Conservation (phyloP, 2,329 filamentous ascomycete species). For the Aspergillus ruber region DNA sequence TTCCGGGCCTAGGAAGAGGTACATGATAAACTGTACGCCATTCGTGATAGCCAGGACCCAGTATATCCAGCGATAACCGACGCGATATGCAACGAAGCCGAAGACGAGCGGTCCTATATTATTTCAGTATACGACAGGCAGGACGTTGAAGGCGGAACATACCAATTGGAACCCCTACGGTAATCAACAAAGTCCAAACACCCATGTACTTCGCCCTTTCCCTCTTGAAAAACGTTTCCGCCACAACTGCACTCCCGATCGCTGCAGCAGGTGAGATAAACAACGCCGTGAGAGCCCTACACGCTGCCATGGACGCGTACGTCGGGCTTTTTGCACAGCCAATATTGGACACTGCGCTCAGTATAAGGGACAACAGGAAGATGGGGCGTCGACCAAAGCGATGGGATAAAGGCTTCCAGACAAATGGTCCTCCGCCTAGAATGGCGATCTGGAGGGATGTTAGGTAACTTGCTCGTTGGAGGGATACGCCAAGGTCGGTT, state of each 20-base stretch:
- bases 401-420: constrained; percentile 1
- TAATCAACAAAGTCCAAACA: constrained; percentile 50
- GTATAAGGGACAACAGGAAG: constrained; percentile 1
- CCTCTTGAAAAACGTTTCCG: constrained; percentile 52
- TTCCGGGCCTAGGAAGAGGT: constrained; percentile 51
- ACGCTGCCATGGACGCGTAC: constrained; percentile 46
- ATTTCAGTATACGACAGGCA: not conserved
- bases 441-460: constrained; percentile 52
- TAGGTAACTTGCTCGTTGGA: constrained; percentile 49
- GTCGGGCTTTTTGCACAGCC: constrained; percentile 47
- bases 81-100: constrained; percentile 45
- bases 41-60: constrained; percentile 56
- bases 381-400: constrained; percentile 2
- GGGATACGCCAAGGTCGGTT: constrained; percentile 42
- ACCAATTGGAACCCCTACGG: constrained; percentile 40
- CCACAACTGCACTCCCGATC: constrained; percentile 53
- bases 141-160: not conserved
- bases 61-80: constrained; percentile 54
- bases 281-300: constrained; percentile 48
- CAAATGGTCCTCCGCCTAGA: constrained; percentile 40
- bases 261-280: constrained; percentile 51
- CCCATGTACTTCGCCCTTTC: constrained; percentile 52
- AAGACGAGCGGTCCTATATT: constrained; percentile 32
- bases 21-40: constrained; percentile 51
- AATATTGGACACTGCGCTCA: constrained; percentile 36